Percentiles rank a stretch among this genome's conserved stretches.
Conservation (phyloP, 768 basidiomycete genomes). For the Suillus ampliporus region DNA sequence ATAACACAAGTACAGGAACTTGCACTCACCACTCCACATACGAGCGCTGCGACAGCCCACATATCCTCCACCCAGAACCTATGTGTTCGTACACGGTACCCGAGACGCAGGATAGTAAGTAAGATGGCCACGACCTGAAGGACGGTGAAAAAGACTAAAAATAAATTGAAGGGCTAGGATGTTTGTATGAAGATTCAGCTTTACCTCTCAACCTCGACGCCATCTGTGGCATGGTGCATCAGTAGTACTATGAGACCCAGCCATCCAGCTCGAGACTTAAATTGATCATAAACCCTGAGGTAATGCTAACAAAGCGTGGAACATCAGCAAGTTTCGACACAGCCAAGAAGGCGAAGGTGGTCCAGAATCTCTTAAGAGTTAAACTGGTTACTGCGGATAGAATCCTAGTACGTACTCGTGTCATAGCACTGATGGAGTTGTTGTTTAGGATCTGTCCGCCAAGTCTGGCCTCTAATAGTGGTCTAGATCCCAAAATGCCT, state of each 20-base stretch:
- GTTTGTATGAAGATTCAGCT: neutral
- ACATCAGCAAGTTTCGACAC: neutral
- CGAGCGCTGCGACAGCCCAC: slow-evolving; percentile 23
- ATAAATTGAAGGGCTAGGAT: neutral
- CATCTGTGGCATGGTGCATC: neutral
- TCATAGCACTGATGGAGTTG: neutral
- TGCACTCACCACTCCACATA: slow-evolving; percentile 15
- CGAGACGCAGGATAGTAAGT: slow-evolving; percentile 22
- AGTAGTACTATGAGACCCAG: neutral
- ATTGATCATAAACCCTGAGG: neutral
- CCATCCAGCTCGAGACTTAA: neutral
- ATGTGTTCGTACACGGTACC: slow-evolving; percentile 24
- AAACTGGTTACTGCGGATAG: neutral
- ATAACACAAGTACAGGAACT: neutral
- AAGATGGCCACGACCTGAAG: slow-evolving; percentile 15
- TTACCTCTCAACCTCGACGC: neutral
- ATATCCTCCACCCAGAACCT: slow-evolving; percentile 29
- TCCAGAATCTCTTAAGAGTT: too few species aligned
- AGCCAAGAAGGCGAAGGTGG: neutral
- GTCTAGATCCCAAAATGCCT: neutral
- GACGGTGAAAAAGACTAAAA: slow-evolving; percentile 15
- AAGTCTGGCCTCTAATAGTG: neutral
- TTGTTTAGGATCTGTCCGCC: neutral
- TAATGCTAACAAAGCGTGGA: neutral
- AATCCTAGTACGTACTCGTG: neutral